A percentile compares a stretch with the other conserved stretches of the same genome.
Evolutionary conservation across 1,139 yeast species (phyloP).

Genomic region (Taphrina betulina): DNA sequence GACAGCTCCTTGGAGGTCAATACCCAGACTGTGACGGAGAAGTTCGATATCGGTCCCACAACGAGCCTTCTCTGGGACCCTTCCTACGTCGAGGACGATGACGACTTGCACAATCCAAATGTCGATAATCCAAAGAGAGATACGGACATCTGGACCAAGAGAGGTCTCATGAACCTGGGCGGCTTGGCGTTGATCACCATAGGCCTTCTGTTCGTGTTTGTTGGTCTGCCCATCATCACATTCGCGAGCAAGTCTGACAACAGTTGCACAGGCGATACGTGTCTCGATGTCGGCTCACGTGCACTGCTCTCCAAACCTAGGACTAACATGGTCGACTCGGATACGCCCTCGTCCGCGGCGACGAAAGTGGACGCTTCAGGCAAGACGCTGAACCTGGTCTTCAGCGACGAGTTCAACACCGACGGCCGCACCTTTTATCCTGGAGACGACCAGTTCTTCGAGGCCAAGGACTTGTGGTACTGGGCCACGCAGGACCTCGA

Average conservation of each 20-base stretch:
- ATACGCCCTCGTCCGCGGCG: conserved; percentile 63
- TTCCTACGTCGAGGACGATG: conserved; percentile 32
- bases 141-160: conserved; percentile 28
- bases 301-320: conserved; percentile 45
- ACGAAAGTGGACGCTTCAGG: conserved; percentile 55
- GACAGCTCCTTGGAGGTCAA: conserved; percentile 5
- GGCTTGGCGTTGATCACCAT: conserved; percentile 29
- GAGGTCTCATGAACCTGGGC: conserved; percentile 34
- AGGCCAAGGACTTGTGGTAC: conserved; percentile 72
- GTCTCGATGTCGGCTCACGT: conserved; percentile 41
- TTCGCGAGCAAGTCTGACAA: conserved; percentile 30
- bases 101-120: conserved; percentile 34
- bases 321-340: conserved; percentile 66
- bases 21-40: conserved; percentile 26
- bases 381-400: conserved; percentile 66
- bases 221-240: conserved; percentile 35
- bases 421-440: conserved; percentile 80
- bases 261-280: conserved; percentile 8
- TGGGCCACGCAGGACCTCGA: conserved; percentile 80
- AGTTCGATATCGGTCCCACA: conserved; percentile 21
- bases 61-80: conserved; percentile 34
- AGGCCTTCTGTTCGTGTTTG: conserved; percentile 31
- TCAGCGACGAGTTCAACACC: conserved; percentile 79
- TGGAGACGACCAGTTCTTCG: conserved; percentile 81
- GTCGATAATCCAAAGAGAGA: conserved; percentile 30